Conservation (phyloP, 345 rosid species). For the Chamaenerion angustifolium region DNA sequence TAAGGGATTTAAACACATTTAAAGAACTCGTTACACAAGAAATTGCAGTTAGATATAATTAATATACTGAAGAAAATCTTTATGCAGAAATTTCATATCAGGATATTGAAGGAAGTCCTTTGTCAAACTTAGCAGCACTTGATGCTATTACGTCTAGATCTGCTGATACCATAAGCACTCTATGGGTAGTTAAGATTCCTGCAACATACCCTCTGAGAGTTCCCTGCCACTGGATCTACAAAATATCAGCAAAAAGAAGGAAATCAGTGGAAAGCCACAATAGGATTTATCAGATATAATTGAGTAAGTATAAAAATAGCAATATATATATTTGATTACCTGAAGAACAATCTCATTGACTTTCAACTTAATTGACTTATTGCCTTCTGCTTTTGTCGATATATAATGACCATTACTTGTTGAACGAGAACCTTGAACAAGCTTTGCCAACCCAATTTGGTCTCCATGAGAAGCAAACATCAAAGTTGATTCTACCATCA, state of each 20-base stretch:
- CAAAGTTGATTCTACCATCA: conserved; percentile 70
- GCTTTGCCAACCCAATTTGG: conserved; percentile 76
- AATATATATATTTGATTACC: conserved; percentile 22
- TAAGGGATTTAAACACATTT: conserved; percentile 22
- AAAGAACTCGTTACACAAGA: background rate
- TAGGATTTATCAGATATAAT: no score
- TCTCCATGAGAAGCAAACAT: conserved; percentile 74
- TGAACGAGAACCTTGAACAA: conserved; percentile 71
- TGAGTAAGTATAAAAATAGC: no score
- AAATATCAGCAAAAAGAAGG: background rate
- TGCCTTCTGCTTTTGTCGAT: conserved; percentile 74
- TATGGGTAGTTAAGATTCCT: conserved; percentile 82
- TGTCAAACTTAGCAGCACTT: conserved; percentile 74
- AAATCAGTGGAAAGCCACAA: no score
- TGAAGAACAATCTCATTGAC: conserved; percentile 71
- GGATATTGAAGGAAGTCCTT: conserved; percentile 97
- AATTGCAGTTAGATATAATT: background rate
- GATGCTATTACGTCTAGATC: conserved; percentile 80
- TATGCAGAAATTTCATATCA: conserved; percentile 8
- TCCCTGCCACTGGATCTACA: conserved; percentile 93
- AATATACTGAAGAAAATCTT: background rate
- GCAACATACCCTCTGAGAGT: conserved; percentile 87
- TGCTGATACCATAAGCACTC: conserved; percentile 83
- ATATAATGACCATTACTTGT: conserved; percentile 73
- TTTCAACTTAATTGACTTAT: conserved; percentile 73